Evolutionary conservation across 257 asterid species (phyloP), one percentile per base, ranked within the genome.

Genomic region (Oldenlandia corymbosa): DNA sequence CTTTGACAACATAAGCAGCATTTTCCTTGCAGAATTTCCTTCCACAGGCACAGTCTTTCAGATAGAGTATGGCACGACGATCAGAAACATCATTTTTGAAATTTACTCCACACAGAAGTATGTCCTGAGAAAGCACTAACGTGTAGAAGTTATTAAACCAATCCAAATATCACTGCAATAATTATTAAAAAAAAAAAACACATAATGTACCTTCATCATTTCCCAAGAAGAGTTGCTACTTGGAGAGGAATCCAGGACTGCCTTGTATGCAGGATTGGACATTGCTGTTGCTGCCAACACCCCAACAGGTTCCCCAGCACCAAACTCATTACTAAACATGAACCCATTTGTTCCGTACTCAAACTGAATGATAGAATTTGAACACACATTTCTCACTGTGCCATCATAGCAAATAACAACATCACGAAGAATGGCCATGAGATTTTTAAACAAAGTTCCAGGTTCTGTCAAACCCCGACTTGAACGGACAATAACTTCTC

Each of bases 231-330:
- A 84, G 72, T 93, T 90, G 77, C 99, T 93, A 67, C 94, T 93
- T 24, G 97, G 80, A 69, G 99, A 90, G 67, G 99, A 93, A 87
- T 93, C 99, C 63, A 93, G 81, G 45, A 93, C 99, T 10, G 99
- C 99, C 82, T 93, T 93, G 82, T 93, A 93, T 4, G 99, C 99
- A 30, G 99, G 99, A 83, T 90, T 93, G 34, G 99, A 93, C 97
- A 93, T 93, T 53, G 99, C 97, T 62, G 99, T 93, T 65, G 99
- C 97, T 69, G 97, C 97, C 75, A 93, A 80, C 10, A 93, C 99
- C 65, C 99, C 99, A 59, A 93, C 97, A 50, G 97, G 99, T 57
- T 93, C 99, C 60, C 99, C 97, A 71, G 99, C 94, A 66, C 92
- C 84, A 74, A 87, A 93, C 75, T 90, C 94, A 76, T 79, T 84